Evolutionary conservation across 2,329 filamentous ascomycete genomes (phyloP), one percentile per base, ranked within the genome.

Genomic region (Colletotrichum horii): DNA sequence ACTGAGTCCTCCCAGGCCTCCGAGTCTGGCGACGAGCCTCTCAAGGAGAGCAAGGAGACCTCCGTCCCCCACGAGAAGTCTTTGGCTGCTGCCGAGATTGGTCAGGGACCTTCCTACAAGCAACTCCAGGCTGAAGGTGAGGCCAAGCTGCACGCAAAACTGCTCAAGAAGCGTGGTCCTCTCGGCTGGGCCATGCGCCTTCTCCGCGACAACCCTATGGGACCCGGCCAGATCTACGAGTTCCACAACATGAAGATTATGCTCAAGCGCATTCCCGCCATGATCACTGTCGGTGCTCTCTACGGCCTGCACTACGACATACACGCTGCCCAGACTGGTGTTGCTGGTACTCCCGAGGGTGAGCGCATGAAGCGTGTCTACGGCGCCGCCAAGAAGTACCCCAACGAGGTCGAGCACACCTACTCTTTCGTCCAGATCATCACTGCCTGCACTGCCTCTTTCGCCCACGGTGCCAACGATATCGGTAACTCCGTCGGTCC

Each of bases 291-390:
- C 78, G 94, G 88, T 71, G 81, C 88, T 19, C 90, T 96, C 67
- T 96, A 96, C 82, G 95, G 95, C 83, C 82, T 93, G 30, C 88
- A 96, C 89, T 96, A 96, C 85, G 94, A 96, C 79, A 96, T 96
- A 80, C 94, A 96, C 88, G 89, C 91, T 65, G 93, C 93, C 6
- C 94, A 96, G 87, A 88, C 88, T 68, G 94, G 94, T 81, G 89
- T 95, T 60, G 82, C 87, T 15, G 94, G 94, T 26, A 95, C 94
- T 2, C 94, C 94, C 8, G 94, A 96, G 76, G 94, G 94, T 74
- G 86, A 86, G 43, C 93, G 94, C 76, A 95, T 95, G 93, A 86
- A 90, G 80, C 87, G 90, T 58, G 92, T 94, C 74, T 95, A 95
- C 82, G 86, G 87, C 36, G 82, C 89, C 70, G 93, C 93, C 9